Percentiles rank a stretch among this genome's conserved stretches.
phyloP scores from a whole-genome alignment of 108 stramenopile species.

The Cylindrotheca closterium region DNA sequence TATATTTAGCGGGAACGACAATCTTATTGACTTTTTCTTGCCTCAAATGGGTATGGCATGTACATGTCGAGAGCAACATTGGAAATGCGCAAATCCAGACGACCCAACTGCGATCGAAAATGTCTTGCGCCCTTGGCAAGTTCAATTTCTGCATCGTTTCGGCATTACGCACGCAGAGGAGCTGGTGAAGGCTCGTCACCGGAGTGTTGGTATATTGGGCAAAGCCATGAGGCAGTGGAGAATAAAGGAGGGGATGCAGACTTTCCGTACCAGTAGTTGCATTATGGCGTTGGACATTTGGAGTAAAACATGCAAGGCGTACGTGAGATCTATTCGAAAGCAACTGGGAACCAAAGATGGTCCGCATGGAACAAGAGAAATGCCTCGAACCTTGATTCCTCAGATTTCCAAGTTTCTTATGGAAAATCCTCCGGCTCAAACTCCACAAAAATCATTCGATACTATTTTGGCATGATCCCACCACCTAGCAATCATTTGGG shows the following conservation, averaged over 20 bases:
- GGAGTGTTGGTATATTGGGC: slow-evolving; percentile 43
- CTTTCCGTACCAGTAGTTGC: slow-evolving; percentile 57
- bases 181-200: slow-evolving; percentile 50
- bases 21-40: slow-evolving; percentile 69
- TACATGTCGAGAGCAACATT: slow-evolving; percentile 37
- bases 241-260: slow-evolving; percentile 36
- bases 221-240: slow-evolving; percentile 55
- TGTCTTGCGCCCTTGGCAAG: slow-evolving; percentile 76
- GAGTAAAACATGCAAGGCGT: slow-evolving; percentile 65
- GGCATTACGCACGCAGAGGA: slow-evolving; percentile 46
- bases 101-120: slow-evolving; percentile 67
- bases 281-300: slow-evolving; percentile 72
- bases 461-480: too few species aligned
- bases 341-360: slow-evolving; percentile 22
- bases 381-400: too few species aligned
- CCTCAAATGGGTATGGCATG: slow-evolving; percentile 79
- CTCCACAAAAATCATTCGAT: too few species aligned
- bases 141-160: slow-evolving; percentile 49
- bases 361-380: too few species aligned
- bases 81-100: slow-evolving; percentile 24
- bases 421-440: too few species aligned
- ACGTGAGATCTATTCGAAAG: slow-evolving; percentile 61
- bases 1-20: slow-evolving; percentile 65
- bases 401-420: too few species aligned
- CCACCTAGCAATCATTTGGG: too few species aligned